Evolutionary conservation across 192 early-diverging fungal species (phyloP), one percentile per base, ranked within the genome.

Genomic region (Backusella parvicylindrica): DNA sequence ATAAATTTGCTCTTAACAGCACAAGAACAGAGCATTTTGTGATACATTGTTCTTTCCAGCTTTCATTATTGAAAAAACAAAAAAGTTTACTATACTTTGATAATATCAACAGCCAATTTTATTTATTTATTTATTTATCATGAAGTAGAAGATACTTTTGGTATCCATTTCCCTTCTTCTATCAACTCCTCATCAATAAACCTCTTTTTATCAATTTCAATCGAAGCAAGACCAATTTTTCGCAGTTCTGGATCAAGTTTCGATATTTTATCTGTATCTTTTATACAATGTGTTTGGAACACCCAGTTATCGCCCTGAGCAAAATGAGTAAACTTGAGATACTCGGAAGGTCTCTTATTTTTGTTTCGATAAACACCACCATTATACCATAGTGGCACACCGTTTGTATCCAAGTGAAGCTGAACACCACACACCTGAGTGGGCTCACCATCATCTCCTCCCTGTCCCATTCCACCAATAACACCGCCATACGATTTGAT

Each of bases 341-440:
- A 67, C 36, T 72, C 72, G 13, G 30, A 49, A 1, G 63, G 50
- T 38, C 3, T 13, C 8, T 50, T 56, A 63, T 82, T 79, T 38
- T 82, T 83, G 60, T 81, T 72, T 21, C 78, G 50, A 28, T 77
- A 74, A 38, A 83, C 35, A 7, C 82, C 82, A 32, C 82, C 82
- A 43, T 83, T 83, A 72, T 67, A 80, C 82, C 82, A 83, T 67
- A 81, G 31, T 16, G 82, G 82, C 9, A 64, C 56, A 6, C 68
- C 63, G 13, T 60, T 31, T 13, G 70, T 26, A 40, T 81, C 79
- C 11, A 75, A 31, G 32, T 83, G 82, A 37, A 83, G 60, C 13
- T 80, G 79, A 9, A 72, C 75, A 18, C 82, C 82, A 36, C 82
- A 83, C 18, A 81, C 82, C 0, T 65, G 40, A 23, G 67, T 50